phyloP scores from a whole-genome alignment of 1,284 basidiomycete genomes.

The Ustilago sp. region DNA sequence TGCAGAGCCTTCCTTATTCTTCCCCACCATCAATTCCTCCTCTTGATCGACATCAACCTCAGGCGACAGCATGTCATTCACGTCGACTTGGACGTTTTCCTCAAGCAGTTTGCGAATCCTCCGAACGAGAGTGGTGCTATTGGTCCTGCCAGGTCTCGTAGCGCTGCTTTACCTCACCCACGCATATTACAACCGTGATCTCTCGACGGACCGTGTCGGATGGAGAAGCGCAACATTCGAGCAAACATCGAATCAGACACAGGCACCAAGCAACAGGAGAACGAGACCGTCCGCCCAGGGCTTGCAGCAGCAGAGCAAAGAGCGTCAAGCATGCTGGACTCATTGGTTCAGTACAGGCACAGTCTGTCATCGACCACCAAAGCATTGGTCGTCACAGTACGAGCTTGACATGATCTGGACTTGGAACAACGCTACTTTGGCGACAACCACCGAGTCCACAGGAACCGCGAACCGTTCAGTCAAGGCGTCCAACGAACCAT shows the following conservation, averaged over 20 bases:
- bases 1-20: neutral
- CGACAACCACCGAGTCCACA: neutral
- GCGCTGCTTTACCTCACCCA: slow-evolving; percentile 23
- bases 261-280: neutral
- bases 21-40: neutral
- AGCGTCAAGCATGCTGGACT: slow-evolving; percentile 15
- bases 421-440: slow-evolving; percentile 24
- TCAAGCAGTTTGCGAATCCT: slow-evolving; percentile 7
- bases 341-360: slow-evolving; percentile 34
- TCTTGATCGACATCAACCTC: slow-evolving; percentile 1
- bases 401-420: slow-evolving; percentile 30
- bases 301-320: neutral
- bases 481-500: neutral
- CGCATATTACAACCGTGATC: slow-evolving; percentile 6
- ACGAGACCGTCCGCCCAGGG: neutral
- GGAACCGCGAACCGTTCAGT: neutral
- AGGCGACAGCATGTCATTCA: neutral
- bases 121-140: slow-evolving; percentile 17
- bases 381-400: slow-evolving; percentile 15
- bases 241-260: neutral
- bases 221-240: neutral
- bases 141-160: slow-evolving; percentile 19
- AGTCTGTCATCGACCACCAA: slow-evolving; percentile 14
- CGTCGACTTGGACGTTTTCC: neutral
- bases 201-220: neutral